A percentile compares a stretch with the other conserved stretches of the same genome.
phyloP scores from a whole-genome alignment of 2,329 filamentous ascomycete genomes.

The Sordariomycetes sp. region DNA sequence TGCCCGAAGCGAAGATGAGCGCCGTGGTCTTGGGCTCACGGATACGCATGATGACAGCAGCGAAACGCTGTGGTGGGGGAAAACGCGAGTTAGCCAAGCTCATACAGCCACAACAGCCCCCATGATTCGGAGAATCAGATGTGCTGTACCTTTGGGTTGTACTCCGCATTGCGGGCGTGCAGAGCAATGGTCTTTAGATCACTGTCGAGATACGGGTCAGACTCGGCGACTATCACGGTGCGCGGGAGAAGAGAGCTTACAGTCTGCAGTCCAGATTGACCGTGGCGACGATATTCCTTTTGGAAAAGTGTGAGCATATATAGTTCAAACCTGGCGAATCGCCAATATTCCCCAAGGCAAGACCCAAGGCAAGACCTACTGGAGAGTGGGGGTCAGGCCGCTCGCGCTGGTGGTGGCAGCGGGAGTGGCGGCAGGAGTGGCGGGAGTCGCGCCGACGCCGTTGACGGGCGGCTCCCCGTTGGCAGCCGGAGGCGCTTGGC shows the following conservation, averaged over 20 bases:
- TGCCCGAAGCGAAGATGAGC: slow-evolving; percentile 93
- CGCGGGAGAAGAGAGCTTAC: slow-evolving; percentile 9
- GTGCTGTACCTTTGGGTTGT: slow-evolving; percentile 79
- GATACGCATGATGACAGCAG: slow-evolving; percentile 98
- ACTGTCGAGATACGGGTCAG: not conserved
- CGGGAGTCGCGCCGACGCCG: slow-evolving; percentile 74
- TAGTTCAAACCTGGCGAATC: slow-evolving; percentile 27
- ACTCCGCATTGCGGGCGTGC: slow-evolving; percentile 96
- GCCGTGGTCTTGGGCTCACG: slow-evolving; percentile 98
- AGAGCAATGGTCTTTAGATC: slow-evolving; percentile 98
- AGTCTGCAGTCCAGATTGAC: slow-evolving; percentile 96
- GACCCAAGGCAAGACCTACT: slow-evolving; percentile 66
- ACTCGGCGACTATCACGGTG: not conserved
- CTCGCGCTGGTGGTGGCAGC: slow-evolving; percentile 72
- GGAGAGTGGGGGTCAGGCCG: slow-evolving; percentile 81
- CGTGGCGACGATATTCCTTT: slow-evolving; percentile 97
- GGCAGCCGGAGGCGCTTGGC: slow-evolving; percentile 30
- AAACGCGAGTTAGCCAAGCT: slow-evolving; percentile 18
- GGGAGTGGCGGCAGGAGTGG: slow-evolving; percentile 86
- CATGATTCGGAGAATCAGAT: not conserved
- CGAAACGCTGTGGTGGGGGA: slow-evolving; percentile 63
- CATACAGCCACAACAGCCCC: slow-evolving; percentile 5
- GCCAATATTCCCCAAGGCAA: slow-evolving; percentile 14
- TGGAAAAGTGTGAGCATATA: slow-evolving; percentile 19
- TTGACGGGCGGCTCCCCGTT: slow-evolving; percentile 47